A percentile compares a stretch with the other conserved stretches of the same genome.
Conservation (phyloP, 345 rosid species). For the Fremontodendron californicum region DNA sequence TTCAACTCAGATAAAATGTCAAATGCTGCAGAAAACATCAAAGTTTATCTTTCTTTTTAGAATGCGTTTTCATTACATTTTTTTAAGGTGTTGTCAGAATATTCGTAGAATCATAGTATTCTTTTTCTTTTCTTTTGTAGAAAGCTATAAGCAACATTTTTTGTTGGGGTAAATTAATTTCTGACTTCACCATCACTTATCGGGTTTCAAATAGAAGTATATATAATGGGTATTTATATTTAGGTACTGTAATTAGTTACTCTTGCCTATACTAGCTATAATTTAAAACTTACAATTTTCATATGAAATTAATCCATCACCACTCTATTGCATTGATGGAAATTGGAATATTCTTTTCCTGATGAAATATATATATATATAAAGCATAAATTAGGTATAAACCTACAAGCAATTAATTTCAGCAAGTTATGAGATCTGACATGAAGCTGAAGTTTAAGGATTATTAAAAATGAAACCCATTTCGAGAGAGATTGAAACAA, state of each 20-base stretch:
- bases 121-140: too few relatives aligned
- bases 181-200: too few relatives aligned
- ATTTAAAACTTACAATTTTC: neutral
- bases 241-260: too few relatives aligned
- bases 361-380: neutral
- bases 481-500: too few relatives aligned
- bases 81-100: neutral
- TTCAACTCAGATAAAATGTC: neutral
- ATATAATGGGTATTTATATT: too few relatives aligned
- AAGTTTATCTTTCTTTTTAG: neutral
- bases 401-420: slow-evolving; percentile 13
- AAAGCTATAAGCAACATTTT: too few relatives aligned
- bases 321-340: neutral
- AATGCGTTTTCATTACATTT: neutral
- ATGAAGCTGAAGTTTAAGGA: slow-evolving; percentile 37
- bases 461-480: slow-evolving; percentile 23
- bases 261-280: too few relatives aligned
- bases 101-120: neutral
- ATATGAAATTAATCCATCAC: neutral
- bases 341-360: neutral
- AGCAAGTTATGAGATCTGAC: slow-evolving; percentile 65
- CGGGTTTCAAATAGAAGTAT: too few relatives aligned
- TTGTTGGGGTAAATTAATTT: too few relatives aligned
- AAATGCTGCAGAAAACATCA: neutral
- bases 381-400: neutral